Base-by-base conservation (phyloP, 1,284 basidiomycete species). In the Mrakiaceae sp. region DNA sequence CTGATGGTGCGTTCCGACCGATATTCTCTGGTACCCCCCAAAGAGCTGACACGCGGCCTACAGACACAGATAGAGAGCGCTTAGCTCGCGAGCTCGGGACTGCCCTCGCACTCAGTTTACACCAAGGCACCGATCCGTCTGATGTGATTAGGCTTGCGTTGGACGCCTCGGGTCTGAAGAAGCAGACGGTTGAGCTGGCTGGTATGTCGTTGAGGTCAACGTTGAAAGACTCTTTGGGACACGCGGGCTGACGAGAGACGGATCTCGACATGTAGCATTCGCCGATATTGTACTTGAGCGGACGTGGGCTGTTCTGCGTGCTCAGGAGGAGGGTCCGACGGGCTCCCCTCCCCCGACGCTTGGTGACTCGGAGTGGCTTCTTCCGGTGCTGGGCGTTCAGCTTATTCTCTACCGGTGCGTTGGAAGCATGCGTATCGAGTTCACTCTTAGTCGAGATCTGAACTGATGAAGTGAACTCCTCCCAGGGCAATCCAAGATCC, bases 331-430 rank as follows among this genome's bases (percentile, higher is more conserved):
- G n/a, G 27, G 27, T 27, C 27, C 27, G 1, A 27, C 27, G 27
- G 27, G 27, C 27, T 27, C 27, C 2, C 2, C 27, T 1, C 5
- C 44, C 8, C n/a, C n/a, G 57, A 58, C 57, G 4, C 27, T 58
- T n/a, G 57, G 57, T 1, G 57, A 58, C 8, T 58, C 57, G n/a
- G 57, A 58, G n/a, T 58, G 57, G 57, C 46, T 58, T 12, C 57
- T 58, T n/a, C 57, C 57, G 16, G n/a, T 58, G 43, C 47, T 58
- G 57, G 57, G 49, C 14, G 7, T 58, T 11, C 57, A 58, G 42
- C 57, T 44, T 0, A 43, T 6, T 5, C 42, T 58, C 10, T 58
- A 58, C n/a, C 46, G 49, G 57, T 58, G 11, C 57, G 57, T 57
- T n/a, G 12, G n/a, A 16, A 8, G 44, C 57, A 14, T 52, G 12